phyloP scores from a whole-genome alignment of 2,329 filamentous ascomycete species.

The Pseudogymnoascus sp. region DNA sequence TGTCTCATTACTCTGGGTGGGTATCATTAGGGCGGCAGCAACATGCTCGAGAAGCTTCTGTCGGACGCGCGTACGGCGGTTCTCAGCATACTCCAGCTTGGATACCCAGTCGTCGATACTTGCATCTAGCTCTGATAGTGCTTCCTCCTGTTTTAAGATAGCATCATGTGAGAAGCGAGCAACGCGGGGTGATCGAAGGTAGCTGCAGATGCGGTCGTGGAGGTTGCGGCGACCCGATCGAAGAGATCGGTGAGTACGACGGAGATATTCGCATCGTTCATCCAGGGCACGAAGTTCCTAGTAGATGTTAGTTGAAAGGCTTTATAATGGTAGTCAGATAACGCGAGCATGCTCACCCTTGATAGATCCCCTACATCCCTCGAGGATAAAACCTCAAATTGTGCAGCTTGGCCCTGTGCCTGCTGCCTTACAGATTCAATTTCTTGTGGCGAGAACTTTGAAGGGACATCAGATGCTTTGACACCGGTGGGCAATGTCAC shows the following conservation, averaged over 20 bases:
- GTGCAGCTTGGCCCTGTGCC: conserved; percentile 53
- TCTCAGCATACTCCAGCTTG: conserved; percentile 76
- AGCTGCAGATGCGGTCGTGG: conserved; percentile 69
- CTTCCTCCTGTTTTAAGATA: conserved; percentile 73
- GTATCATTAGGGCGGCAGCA: conserved; percentile 59
- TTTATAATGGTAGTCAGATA: background rate
- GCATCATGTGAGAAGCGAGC: conserved; percentile 67
- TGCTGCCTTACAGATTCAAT: conserved; percentile 48
- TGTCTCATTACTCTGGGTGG: conserved; percentile 24
- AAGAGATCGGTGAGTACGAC: conserved; percentile 68
- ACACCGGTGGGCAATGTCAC: conserved; percentile 54
- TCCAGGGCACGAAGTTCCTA: conserved; percentile 70
- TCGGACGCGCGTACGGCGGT: conserved; percentile 64
- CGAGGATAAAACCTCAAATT: conserved; percentile 57
- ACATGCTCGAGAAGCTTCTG: conserved; percentile 79
- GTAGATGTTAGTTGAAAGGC: background rate
- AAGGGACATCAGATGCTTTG: conserved; percentile 44
- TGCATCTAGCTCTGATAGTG: conserved; percentile 65
- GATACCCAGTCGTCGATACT: conserved; percentile 75
- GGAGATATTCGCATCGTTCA: conserved; percentile 69
- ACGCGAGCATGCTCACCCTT: conserved; percentile 37
- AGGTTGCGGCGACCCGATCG: conserved; percentile 69
- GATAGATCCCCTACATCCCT: conserved; percentile 60
- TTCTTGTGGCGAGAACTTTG: conserved; percentile 42
- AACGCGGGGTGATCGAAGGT: conserved; percentile 62